Percentiles rank a stretch among this genome's conserved stretches.
Conservation (phyloP, 1,284 basidiomycete species). For the Cutaneotrichosporon sp. region DNA sequence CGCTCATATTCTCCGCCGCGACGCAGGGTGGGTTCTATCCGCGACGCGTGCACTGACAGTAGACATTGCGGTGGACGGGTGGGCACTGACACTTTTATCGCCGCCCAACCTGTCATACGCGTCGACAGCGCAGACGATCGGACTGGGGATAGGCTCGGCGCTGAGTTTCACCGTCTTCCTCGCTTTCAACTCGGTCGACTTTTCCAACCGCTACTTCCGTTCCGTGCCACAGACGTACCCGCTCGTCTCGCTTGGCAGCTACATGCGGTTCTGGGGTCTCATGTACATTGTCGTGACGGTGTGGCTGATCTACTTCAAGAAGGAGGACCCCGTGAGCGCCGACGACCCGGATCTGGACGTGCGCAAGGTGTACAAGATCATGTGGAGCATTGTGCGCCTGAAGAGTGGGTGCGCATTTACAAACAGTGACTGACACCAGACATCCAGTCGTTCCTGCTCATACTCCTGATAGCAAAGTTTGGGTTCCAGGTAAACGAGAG, state of each 20-base stretch:
- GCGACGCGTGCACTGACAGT: neutral
- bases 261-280: slow-evolving; percentile 80
- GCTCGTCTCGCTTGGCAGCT: slow-evolving; percentile 70
- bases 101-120: slow-evolving; percentile 94
- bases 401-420: slow-evolving; percentile 59
- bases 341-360: slow-evolving; percentile 84
- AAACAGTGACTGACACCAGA: slow-evolving; percentile 54
- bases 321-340: slow-evolving; percentile 72
- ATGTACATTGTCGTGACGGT: slow-evolving; percentile 76
- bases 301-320: slow-evolving; percentile 84
- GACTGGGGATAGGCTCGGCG: slow-evolving; percentile 93
- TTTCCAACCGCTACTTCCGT: slow-evolving; percentile 71
- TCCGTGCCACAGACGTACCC: slow-evolving; percentile 62
- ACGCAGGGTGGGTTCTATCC: slow-evolving; percentile 71
- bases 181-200: slow-evolving; percentile 90
- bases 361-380: slow-evolving; percentile 82
- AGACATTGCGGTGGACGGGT: slow-evolving; percentile 97
- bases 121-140: slow-evolving; percentile 96
- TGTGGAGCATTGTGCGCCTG: slow-evolving; percentile 88
- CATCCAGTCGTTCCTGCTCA: slow-evolving; percentile 77
- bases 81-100: slow-evolving; percentile 94
- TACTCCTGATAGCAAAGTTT: slow-evolving; percentile 90
- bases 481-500: slow-evolving; percentile 95
- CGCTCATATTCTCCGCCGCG: slow-evolving; percentile 88
- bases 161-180: slow-evolving; percentile 96